Conservation (phyloP, 345 rosid genomes). For the Moringa oleifera region DNA sequence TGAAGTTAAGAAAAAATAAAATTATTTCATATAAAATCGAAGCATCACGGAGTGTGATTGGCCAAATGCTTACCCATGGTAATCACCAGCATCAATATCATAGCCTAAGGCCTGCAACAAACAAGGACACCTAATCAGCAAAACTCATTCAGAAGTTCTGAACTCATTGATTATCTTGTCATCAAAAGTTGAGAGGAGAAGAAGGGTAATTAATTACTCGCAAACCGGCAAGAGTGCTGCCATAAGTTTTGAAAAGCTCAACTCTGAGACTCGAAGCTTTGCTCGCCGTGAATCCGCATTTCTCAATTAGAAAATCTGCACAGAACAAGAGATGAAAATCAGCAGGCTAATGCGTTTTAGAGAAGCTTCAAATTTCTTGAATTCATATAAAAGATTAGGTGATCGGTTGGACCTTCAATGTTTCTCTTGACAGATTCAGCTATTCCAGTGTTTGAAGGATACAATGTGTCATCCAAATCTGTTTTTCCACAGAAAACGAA, state of each 20-base stretch:
- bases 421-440: slow-evolving; percentile 66
- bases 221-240: slow-evolving; percentile 93
- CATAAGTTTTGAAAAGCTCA: slow-evolving; percentile 78
- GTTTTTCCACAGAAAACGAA: slow-evolving; percentile 8
- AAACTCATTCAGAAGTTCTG: background rate
- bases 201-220: slow-evolving; percentile 39
- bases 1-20: too few species aligned
- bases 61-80: slow-evolving; percentile 52
- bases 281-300: slow-evolving; percentile 50
- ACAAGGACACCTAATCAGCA: background rate
- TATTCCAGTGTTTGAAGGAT: slow-evolving; percentile 63
- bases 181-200: background rate
- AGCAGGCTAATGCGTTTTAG: background rate
- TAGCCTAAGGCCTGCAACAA: slow-evolving; percentile 62
- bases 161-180: too few species aligned
- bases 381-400: background rate
- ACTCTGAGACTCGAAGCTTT: slow-evolving; percentile 63
- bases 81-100: slow-evolving; percentile 73
- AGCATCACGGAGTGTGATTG: background rate
- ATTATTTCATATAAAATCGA: too few species aligned
- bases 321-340: background rate
- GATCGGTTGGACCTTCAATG: slow-evolving; percentile 50
- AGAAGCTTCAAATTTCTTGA: background rate
- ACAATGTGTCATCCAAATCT: slow-evolving; percentile 97
- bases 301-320: slow-evolving; percentile 69